These are phyloP conservation scores for Syncephalastrum racemosum DNA, from an alignment of 371 early-diverging fungal species.

Conservation along the genomic window DNA sequence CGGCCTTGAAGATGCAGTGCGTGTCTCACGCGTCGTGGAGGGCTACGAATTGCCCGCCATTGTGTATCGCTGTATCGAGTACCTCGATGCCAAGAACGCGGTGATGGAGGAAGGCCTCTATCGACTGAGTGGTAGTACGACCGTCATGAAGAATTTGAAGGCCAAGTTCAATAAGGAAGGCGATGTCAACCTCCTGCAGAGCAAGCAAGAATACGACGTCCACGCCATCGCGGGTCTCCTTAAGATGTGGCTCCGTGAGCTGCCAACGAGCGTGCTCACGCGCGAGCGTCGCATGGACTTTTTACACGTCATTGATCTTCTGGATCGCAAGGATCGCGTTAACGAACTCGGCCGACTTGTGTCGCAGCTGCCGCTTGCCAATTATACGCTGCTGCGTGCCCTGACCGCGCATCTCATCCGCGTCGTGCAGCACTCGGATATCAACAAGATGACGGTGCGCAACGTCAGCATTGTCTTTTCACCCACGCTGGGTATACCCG, in stretches of 20 bases:
- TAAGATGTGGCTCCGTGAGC: constrained; percentile 81
- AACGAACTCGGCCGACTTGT: constrained; percentile 60
- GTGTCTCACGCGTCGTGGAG: constrained; percentile 64
- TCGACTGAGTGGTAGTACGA: constrained; percentile 80
- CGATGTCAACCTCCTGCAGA: constrained; percentile 60
- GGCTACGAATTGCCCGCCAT: constrained; percentile 86
- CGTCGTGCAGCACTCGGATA: constrained; percentile 59
- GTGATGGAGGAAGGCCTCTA: constrained; percentile 93
- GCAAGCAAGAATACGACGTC: constrained; percentile 64
- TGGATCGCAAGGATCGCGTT: constrained; percentile 62
- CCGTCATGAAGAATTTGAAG: constrained; percentile 71
- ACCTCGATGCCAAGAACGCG: constrained; percentile 81
- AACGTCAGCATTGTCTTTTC: constrained; percentile 79
- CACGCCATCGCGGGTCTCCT: constrained; percentile 86
- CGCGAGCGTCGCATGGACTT: constrained; percentile 68
- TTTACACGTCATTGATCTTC: constrained; percentile 63
- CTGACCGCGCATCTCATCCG: constrained; percentile 65
- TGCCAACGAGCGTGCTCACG: constrained; percentile 77
- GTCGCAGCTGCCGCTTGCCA: constrained; percentile 53
- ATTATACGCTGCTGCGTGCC: constrained; percentile 62
- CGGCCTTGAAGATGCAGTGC: constrained; percentile 66
- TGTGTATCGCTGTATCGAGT: constrained; percentile 94
- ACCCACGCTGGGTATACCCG: constrained; percentile 71
- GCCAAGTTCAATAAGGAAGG: constrained; percentile 78
- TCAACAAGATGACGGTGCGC: constrained; percentile 75